Evolutionary conservation across 176 grass and related monocot genomes (phyloP).

Genomic region (Miscanthus lutarioriparius): DNA sequence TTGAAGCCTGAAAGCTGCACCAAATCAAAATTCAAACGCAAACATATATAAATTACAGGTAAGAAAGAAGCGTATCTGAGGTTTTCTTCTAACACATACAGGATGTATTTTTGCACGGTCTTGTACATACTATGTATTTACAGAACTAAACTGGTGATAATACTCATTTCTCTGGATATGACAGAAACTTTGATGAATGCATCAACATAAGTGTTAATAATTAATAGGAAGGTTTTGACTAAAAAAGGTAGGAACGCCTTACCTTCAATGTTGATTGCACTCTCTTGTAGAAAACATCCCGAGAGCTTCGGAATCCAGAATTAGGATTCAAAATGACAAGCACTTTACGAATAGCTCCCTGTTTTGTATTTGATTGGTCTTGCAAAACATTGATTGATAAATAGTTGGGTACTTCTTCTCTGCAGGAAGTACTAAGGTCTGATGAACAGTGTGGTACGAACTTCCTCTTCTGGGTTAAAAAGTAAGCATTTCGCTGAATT

Average conservation of each 20-base stretch:
- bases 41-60: slow-evolving; percentile 39
- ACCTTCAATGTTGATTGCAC: slow-evolving; percentile 77
- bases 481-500: neutral
- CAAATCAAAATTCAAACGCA: slow-evolving; percentile 57
- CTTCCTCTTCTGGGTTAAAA: slow-evolving; percentile 32
- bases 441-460: slow-evolving; percentile 37
- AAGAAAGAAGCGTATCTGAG: neutral
- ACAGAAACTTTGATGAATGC: slow-evolving; percentile 23
- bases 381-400: slow-evolving; percentile 49
- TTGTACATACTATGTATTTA: neutral
- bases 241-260: slow-evolving; percentile 19
- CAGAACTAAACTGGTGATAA: slow-evolving; percentile 9
- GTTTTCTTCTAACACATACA: neutral
- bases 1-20: slow-evolving; percentile 87
- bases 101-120: neutral
- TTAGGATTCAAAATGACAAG: slow-evolving; percentile 91
- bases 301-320: slow-evolving; percentile 85
- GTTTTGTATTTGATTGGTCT: slow-evolving; percentile 53
- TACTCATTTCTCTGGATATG: slow-evolving; percentile 3
- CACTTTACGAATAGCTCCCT: slow-evolving; percentile 52
- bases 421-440: slow-evolving; percentile 46
- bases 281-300: slow-evolving; percentile 77
- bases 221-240: neutral
- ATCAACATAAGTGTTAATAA: slow-evolving; percentile 12
- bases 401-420: slow-evolving; percentile 50